phyloP scores from a whole-genome alignment of 2,329 filamentous ascomycete genomes.

The Xylariaceae sp. region DNA sequence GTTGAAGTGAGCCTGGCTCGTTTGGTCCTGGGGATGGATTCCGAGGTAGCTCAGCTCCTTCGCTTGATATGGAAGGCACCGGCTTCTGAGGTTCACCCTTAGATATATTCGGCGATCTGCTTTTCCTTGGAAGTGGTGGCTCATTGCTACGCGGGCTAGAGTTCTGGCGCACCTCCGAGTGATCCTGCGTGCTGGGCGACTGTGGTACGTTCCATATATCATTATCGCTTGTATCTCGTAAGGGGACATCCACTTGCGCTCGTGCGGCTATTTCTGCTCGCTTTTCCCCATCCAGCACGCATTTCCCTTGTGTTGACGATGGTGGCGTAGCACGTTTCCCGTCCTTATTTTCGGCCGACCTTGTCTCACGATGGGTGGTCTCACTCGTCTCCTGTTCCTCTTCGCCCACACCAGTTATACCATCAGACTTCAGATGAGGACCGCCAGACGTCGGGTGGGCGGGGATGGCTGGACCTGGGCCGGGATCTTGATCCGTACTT shows the following conservation, averaged over 20 bases:
- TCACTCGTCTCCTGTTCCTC: not conserved
- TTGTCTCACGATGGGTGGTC: not conserved
- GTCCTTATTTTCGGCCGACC: not conserved
- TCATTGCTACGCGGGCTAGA: not conserved
- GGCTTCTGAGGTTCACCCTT: not conserved
- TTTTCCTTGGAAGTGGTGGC: slow-evolving; percentile 6
- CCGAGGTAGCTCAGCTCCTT: not conserved
- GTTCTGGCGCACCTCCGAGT: not conserved
- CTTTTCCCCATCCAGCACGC: not conserved
- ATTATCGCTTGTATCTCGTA: not conserved
- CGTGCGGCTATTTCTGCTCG: not conserved
- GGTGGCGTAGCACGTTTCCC: not conserved
- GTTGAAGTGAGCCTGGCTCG: not conserved
- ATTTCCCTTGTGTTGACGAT: not conserved
- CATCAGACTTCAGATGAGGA: not conserved
- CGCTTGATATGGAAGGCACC: not conserved
- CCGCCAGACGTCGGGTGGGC: not conserved
- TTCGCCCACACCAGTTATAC: not conserved
- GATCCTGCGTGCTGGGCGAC: not conserved
- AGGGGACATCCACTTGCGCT: not conserved
- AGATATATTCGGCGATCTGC: slow-evolving; percentile 4
- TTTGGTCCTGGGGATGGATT: not conserved
- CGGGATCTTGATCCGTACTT: not conserved
- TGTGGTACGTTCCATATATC: slow-evolving; percentile 4
- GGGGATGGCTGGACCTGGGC: not conserved